A percentile compares a stretch with the other conserved stretches of the same genome.
phyloP scores from a whole-genome alignment of 2,329 filamentous ascomycete genomes.

The Trichophyton benhamiae region DNA sequence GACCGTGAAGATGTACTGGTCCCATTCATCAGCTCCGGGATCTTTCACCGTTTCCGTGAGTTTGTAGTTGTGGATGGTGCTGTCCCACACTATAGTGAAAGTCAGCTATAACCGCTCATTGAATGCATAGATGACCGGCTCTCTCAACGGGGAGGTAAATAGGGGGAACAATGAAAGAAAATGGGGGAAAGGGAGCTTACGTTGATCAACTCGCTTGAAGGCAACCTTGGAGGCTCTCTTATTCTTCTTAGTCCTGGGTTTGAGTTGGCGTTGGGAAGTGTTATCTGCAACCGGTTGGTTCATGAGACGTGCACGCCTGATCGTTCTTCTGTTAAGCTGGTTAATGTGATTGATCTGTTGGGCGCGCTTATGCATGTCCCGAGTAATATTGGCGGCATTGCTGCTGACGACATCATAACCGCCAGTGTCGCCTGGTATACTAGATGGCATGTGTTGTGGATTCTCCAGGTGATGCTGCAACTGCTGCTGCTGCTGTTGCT shows the following conservation, averaged over 20 bases:
- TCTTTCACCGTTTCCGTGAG: slow-evolving; percentile 55
- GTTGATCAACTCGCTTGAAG: slow-evolving; percentile 57
- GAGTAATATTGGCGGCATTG: background rate
- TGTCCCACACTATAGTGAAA: slow-evolving; percentile 36
- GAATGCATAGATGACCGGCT: no score
- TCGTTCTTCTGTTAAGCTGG: background rate
- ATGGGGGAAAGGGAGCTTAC: slow-evolving; percentile 19
- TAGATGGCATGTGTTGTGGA: no score
- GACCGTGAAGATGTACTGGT: slow-evolving; percentile 73
- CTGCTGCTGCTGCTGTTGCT: background rate
- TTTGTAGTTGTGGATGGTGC: slow-evolving; percentile 51
- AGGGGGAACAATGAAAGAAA: background rate
- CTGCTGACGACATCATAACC: slow-evolving; percentile 18
- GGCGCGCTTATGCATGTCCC: slow-evolving; percentile 13
- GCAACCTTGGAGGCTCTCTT: slow-evolving; percentile 45
- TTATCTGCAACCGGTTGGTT: background rate
- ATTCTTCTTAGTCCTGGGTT: slow-evolving; percentile 31
- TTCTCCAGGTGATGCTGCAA: no score
- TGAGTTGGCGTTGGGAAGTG: slow-evolving; percentile 18
- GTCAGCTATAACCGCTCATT: no score
- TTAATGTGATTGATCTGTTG: slow-evolving; percentile 6
- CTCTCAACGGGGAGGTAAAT: no score
- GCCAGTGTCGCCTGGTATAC: slow-evolving; percentile 22
- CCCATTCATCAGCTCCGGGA: slow-evolving; percentile 53
- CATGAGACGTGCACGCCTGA: slow-evolving; percentile 6